Conservation (phyloP, 805 yeast species). For the Suhomyces faveliae region DNA sequence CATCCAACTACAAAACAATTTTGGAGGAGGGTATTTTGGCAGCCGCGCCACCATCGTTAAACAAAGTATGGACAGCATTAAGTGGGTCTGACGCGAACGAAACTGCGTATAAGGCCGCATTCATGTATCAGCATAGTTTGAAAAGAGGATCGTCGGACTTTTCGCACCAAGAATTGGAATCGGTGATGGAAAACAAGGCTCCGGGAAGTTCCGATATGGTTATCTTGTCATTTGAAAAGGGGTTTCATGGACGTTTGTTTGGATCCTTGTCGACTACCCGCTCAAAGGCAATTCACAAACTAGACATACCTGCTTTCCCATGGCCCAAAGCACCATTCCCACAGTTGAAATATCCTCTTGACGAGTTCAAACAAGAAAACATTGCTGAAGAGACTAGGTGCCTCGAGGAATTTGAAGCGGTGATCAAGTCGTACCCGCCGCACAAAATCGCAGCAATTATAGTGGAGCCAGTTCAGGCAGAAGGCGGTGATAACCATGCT, state of each 20-base stretch:
- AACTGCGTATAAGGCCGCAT: constrained; percentile 69
- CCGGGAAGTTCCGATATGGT: constrained; percentile 57
- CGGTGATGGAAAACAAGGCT: constrained; percentile 49
- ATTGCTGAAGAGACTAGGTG: constrained; percentile 48
- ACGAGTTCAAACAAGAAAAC: constrained; percentile 38
- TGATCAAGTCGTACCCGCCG: constrained; percentile 36
- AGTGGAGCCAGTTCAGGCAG: constrained; percentile 66
- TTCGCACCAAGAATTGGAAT: constrained; percentile 43
- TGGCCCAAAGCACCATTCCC: constrained; percentile 58
- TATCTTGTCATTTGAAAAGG: constrained; percentile 52
- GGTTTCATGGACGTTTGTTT: constrained; percentile 57
- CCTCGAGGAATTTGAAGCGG: constrained; percentile 42
- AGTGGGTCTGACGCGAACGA: constrained; percentile 72
- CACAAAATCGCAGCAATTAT: constrained; percentile 51
- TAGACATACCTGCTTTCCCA: constrained; percentile 58
- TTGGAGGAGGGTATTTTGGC: constrained; percentile 52
- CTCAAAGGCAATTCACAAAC: constrained; percentile 56
- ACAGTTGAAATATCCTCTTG: constrained; percentile 39
- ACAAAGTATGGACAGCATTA: constrained; percentile 61
- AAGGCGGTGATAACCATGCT: constrained; percentile 77
- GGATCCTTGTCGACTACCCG: constrained; percentile 57
- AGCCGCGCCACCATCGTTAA: constrained; percentile 64
- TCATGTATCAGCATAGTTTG: constrained; percentile 59
- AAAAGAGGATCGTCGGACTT: constrained; percentile 49
- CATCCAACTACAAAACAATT: constrained; percentile 38